These are phyloP conservation scores for Trichoderma atrobrunneum DNA, from an alignment of 2,329 filamentous ascomycete species.

Conservation along the genomic window DNA sequence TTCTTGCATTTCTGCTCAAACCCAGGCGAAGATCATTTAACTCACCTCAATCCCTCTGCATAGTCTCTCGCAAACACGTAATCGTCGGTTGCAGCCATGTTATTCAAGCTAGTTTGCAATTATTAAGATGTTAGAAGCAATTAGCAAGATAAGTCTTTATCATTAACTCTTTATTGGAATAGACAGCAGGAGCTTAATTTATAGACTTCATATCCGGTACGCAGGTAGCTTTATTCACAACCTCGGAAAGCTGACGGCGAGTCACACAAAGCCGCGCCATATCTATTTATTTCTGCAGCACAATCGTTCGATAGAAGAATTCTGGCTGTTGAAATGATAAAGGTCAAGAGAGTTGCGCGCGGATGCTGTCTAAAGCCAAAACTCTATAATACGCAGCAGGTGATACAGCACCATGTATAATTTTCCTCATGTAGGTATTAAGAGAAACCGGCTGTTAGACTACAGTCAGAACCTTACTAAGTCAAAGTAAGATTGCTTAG, in stretches of 20 bases:
- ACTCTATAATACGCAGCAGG: background rate
- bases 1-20: background rate
- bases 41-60: background rate
- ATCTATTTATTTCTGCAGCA: background rate
- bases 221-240: background rate
- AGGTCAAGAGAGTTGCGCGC: background rate
- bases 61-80: background rate
- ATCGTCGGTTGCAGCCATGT: background rate
- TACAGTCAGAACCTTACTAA: background rate
- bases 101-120: background rate
- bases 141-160: background rate
- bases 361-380: background rate
- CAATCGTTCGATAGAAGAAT: no score
- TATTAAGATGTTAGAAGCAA: background rate
- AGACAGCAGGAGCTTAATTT: background rate
- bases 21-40: no score
- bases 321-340: background rate
- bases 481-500: background rate
- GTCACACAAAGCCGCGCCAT: background rate
- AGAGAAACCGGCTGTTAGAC: background rate
- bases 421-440: background rate
- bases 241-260: background rate
- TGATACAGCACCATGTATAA: background rate
- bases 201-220: background rate
- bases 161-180: no score